Evolutionary conservation across 306 rosid genomes (phyloP).

Genomic region (Ammopiptanthus mongolicus): DNA sequence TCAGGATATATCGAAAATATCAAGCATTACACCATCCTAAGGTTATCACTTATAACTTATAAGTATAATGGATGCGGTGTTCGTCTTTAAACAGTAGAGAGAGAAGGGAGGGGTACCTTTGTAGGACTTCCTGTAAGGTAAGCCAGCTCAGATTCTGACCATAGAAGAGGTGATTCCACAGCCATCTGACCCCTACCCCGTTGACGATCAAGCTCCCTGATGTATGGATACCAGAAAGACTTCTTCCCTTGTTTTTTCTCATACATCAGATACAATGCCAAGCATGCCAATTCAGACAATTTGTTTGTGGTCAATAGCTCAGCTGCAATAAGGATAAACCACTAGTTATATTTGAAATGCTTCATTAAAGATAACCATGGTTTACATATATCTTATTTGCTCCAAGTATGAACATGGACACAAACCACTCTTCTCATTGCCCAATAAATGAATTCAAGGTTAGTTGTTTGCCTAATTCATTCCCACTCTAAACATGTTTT

Average conservation of each 20-base stretch:
- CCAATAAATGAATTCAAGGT: background rate
- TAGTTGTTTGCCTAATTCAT: background rate
- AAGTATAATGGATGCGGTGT: background rate
- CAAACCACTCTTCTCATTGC: background rate
- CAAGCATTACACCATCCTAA: slow-evolving; percentile 21
- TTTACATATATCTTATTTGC: background rate
- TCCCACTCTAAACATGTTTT: background rate
- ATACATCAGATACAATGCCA: slow-evolving; percentile 97
- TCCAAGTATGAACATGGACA: background rate
- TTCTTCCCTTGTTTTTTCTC: slow-evolving; percentile 99
- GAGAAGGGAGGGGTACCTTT: slow-evolving; percentile 44
- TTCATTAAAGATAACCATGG: background rate
- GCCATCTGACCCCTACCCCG: slow-evolving; percentile 95
- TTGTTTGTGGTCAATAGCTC: slow-evolving; percentile 92
- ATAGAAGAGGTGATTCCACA: slow-evolving; percentile 85
- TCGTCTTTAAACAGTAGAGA: background rate
- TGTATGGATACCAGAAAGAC: slow-evolving; percentile 92
- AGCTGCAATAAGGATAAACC: slow-evolving; percentile 55
- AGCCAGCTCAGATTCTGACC: slow-evolving; percentile 83
- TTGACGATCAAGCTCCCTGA: slow-evolving; percentile 94
- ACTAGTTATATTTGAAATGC: background rate
- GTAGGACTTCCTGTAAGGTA: slow-evolving; percentile 88
- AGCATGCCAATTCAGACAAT: slow-evolving; percentile 95
- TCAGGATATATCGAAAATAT: slow-evolving; percentile 15
- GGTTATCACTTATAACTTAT: background rate